Conservation (phyloP, 495 filamentous ascomycete genomes). For the Glonium stellatum region DNA sequence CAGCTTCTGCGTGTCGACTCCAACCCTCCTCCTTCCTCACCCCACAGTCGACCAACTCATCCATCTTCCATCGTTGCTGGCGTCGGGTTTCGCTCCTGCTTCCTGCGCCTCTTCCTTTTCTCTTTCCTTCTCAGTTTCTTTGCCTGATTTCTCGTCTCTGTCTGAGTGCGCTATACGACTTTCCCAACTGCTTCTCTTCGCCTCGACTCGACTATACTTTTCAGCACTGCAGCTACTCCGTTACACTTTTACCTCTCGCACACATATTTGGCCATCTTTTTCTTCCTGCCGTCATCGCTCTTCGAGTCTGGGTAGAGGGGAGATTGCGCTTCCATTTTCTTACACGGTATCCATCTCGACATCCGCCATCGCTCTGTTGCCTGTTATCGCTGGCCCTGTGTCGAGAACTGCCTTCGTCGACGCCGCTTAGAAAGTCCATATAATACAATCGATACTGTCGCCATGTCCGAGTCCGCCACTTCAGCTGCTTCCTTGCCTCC, state of each 20-base stretch:
- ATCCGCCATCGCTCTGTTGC: background rate
- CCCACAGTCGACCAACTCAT: constrained; percentile 20
- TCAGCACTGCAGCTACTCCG: background rate
- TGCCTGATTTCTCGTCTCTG: constrained; percentile 18
- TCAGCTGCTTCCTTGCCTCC: constrained; percentile 24
- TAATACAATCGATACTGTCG: background rate
- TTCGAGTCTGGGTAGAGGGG: constrained; percentile 1
- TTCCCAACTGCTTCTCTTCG: constrained; percentile 9
- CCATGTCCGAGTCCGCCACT: constrained; percentile 24
- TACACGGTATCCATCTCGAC: background rate
- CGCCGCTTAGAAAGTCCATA: background rate
- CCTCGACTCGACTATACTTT: constrained; percentile 13
- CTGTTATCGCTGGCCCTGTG: background rate
- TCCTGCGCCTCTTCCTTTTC: constrained; percentile 20
- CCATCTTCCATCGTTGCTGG: constrained; percentile 24
- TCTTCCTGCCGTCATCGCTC: constrained; percentile 6
- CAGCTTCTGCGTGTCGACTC: constrained; percentile 1
- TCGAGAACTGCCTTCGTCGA: background rate
- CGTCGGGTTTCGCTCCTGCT: constrained; percentile 24
- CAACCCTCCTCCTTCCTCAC: constrained; percentile 11
- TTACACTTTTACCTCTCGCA: background rate
- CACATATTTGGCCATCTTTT: constrained; percentile 6
- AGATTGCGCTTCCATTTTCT: background rate
- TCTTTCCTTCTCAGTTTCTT: constrained; percentile 24
- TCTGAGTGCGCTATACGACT: constrained; percentile 7